Base-by-base conservation (phyloP, 1,284 basidiomycete genomes). In the Xanthoconium separans region DNA sequence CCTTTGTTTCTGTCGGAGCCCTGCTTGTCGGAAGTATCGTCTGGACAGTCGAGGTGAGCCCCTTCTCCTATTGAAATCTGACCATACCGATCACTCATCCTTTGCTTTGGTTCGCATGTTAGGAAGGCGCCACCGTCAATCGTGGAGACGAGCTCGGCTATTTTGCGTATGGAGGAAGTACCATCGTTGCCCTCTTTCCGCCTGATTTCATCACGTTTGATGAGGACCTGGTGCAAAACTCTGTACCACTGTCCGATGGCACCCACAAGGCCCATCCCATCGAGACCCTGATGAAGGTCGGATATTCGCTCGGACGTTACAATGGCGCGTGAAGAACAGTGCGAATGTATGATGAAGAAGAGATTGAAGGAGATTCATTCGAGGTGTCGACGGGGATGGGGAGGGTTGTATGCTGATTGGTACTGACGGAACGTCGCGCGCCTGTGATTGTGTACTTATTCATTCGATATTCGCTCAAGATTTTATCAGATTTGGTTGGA, bases 241-340 rank as follows among this genome's bases (percentile, higher is more conserved):
- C 87, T 33, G 62, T 73, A 50, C 71, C 66, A 2, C 33, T 34
- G 15, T 33, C 34, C 4, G 9, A 13, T 1, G 8, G 7, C 12
- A 18, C n/a, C 6, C 18, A 7, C 12, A 33, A 43, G 16, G 22
- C 49, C 2, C 53, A 48, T 16, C 41, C 65, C 8, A 44, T 89
- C 47, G 91, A 93, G 73, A 91, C 89, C 18, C 71, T 89, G 7
- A 78, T 93, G 36, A 81, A 83, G 70, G 89, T 71, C n/a, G 66
- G 66, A 22, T 55, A 57, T 39, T 68, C 66, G 13, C 52, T 68
- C 12, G 66, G 69, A 20, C 61, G 53, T 47, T 58, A 63, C 66
- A 55, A 59, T 6, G 53, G 51, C 0, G 53, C 51, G 24, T 63
- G 44, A 63, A 7, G 27, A 9, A 9, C 4, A 22, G 15, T 2